Conservation (phyloP, 2,329 filamentous ascomycete genomes). For the Fusarium sp. region DNA sequence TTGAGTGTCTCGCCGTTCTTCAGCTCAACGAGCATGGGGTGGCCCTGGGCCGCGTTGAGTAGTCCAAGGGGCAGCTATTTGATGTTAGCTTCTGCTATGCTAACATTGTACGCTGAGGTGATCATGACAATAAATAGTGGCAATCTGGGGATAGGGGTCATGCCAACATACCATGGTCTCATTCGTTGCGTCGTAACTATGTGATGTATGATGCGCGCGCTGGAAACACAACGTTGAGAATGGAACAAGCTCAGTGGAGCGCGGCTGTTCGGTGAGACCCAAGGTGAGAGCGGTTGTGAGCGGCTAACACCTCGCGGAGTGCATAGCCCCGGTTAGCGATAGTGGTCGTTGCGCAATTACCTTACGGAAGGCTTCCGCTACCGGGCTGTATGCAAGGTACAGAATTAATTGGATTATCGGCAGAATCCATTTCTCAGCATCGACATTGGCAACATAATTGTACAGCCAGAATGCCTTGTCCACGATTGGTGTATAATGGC, state of each 20-base stretch:
- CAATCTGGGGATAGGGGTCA: not conserved
- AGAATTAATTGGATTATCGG: constrained; percentile 8
- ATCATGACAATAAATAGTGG: not conserved
- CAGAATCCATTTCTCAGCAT: not conserved
- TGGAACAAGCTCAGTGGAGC: constrained; percentile 44
- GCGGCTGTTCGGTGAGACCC: constrained; percentile 42
- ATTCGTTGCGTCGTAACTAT: constrained; percentile 34
- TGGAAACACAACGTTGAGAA: constrained; percentile 42
- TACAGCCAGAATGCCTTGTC: constrained; percentile 45
- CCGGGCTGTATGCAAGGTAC: not conserved
- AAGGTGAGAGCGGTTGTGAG: constrained; percentile 34
- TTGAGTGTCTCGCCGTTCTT: constrained; percentile 98
- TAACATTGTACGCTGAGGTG: constrained; percentile 9
- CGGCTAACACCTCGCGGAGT: constrained; percentile 33
- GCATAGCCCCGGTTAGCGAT: constrained; percentile 42
- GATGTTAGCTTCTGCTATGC: constrained; percentile 39
- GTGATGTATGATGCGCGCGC: constrained; percentile 40
- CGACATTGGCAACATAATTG: constrained; percentile 3
- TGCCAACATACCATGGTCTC: constrained; percentile 43
- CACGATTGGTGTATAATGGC: constrained; percentile 62
- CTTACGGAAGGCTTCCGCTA: constrained; percentile 29
- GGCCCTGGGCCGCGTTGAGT: constrained; percentile 94
- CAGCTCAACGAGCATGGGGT: constrained; percentile 97
- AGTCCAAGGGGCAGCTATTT: constrained; percentile 79
- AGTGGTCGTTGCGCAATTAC: not conserved